These are phyloP conservation scores for Tricholoma sp. DNA, from an alignment of 768 basidiomycete species.

Conservation along the genomic window DNA sequence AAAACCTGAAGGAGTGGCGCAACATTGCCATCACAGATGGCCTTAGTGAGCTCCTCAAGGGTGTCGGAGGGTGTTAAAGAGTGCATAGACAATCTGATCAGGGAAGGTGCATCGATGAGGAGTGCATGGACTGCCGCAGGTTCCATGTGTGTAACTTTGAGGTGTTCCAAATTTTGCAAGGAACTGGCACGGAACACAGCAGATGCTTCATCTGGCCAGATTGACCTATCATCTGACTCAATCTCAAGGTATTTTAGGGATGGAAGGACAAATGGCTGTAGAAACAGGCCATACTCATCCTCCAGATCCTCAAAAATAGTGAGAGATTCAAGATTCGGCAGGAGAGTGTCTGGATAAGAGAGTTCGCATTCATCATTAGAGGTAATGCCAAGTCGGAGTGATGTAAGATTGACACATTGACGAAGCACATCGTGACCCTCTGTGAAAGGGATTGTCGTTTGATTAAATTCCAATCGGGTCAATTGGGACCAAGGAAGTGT, in stretches of 20 bases:
- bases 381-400: not conserved
- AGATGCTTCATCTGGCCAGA: not conserved
- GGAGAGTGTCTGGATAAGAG: not conserved
- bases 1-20: not conserved
- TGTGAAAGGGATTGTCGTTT: not conserved
- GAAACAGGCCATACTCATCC: not conserved
- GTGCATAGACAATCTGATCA: not conserved
- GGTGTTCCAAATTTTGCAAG: not conserved
- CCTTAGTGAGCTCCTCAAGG: not conserved
- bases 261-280: not conserved
- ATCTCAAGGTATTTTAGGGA: not conserved
- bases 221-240: not conserved
- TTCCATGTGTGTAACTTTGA: not conserved
- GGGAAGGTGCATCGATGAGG: not conserved
- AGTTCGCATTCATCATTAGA: not conserved
- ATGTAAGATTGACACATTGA: not conserved
- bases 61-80: not conserved
- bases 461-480: not conserved
- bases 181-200: not conserved
- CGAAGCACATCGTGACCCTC: not conserved
- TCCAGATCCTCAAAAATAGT: not conserved
- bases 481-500: not conserved
- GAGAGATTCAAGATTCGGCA: not conserved
- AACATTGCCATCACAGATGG: not conserved
- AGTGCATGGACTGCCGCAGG: not conserved